Base-by-base conservation (phyloP, 805 yeast species). In the Wickerhamomyces rabaulensis region DNA sequence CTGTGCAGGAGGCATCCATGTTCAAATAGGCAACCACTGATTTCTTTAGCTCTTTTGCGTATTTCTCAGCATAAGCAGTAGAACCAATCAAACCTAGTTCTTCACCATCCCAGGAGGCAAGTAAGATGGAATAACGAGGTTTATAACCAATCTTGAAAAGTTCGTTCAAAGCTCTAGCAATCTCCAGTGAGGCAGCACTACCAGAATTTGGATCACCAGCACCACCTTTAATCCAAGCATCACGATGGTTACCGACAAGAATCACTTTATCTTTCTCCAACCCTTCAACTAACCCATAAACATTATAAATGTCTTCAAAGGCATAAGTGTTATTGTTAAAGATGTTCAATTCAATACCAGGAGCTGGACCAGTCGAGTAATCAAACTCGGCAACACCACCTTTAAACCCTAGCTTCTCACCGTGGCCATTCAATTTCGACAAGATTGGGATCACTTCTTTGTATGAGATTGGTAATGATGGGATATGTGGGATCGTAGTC, bases 81-180 rank as follows among this genome's bases (percentile, higher is more conserved):
- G 88, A 81, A 1, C 94, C 94, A 20, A 86, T 55, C 27, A 86
- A 67, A 0, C 82, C 90, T 56, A 81, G 81, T 63, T 86, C 92
- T 63, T 86, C 92, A 44, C 88, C 92, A 60, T 85, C 94, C 88
- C 90, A 85, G n/a, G 87, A 79, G 1, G 85, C 87, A 46, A 86
- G 71, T 41, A 79, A 64, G 43, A 85, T 80, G 1, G 87, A 75
- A 58, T 87, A 71, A 42, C 71, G 63, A 31, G 91, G 91, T 56
- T 75, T 74, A 84, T 86, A 85, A 9, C 88, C 89, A 1, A 60
- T 52, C 50, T 73, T 67, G 27, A 62, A 50, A 44, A 85, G 66
- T 39, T 70, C 75, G 21, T 79, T 75, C 31, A 84, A 67, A 1
- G 78, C 81, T 41, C 87, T 69, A 8, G 82, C 81, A 38, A 85